Evolutionary conservation across 768 basidiomycete genomes (phyloP), one percentile per base, ranked within the genome.

Genomic region (Chiua virens): DNA sequence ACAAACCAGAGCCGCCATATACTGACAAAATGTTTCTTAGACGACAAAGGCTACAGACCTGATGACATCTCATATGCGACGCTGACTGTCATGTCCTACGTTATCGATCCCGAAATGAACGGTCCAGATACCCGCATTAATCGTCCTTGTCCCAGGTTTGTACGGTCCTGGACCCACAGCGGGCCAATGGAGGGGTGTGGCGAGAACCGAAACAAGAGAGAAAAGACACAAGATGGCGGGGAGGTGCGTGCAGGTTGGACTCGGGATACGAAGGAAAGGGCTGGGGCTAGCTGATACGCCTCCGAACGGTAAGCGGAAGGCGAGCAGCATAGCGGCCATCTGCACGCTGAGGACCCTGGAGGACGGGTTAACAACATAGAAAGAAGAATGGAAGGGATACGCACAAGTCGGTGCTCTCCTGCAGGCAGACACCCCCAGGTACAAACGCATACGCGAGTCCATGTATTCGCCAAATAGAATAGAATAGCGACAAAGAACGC

Each of bases 371-470:
- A 45, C 11, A 38, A 38, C 30, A 30, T 8, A 34, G 34, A 30
- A 36, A 1, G 2, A 30, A 54, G 11, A 30, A 42, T 40, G 39
- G 48, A 45, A 25, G 30, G 30, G 45, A 36, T 15, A 78, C 81
- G 67, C 60, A 89, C 82, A 85, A 54, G 63, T 89, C 82, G 28
- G 89, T 91, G n/a, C 86, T 75, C 71, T 95, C 92, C 45, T 91
- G 74, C 44, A 95, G 71, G 59, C 83, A 79, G 51, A 75, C 67
- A 0, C 89, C 91, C 1, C 87, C 87, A 3, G 91, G 91, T 14
- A 95, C 89, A 58, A 93, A 95, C 2, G 92, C 91, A 70, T 95
- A 93, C 1, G 92, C 92, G 47, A 0, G 91, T 92, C 73, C 90
- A 89, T 15, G 89, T 81, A 49, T 83, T 85, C 25, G 83, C 78